These are phyloP conservation scores for Colletotrichum truncatum DNA, from an alignment of 2,329 filamentous ascomycete species.

Conservation along the genomic window DNA sequence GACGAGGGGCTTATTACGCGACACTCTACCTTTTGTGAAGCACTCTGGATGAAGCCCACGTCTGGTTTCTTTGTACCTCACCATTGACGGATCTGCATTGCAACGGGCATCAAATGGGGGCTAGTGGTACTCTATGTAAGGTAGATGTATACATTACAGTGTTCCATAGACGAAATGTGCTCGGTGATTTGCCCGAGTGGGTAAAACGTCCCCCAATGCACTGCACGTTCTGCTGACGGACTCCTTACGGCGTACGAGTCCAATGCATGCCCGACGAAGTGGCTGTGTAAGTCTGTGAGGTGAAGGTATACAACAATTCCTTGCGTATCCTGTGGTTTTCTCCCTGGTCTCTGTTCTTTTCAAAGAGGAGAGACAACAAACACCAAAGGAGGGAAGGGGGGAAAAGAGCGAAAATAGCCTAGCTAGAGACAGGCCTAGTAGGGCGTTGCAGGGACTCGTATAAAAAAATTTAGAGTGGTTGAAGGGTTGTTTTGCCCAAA, in stretches of 20 bases:
- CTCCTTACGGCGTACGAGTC: not conserved
- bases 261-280: not conserved
- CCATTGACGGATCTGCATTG: constrained; percentile 15
- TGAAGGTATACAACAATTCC: not conserved
- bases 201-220: constrained; percentile 21
- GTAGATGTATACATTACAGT: not conserved
- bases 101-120: constrained; percentile 1
- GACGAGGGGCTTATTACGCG: not conserved
- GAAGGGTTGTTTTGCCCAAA: not conserved
- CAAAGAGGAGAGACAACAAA: not conserved
- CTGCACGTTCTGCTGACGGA: constrained; percentile 30
- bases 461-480: not conserved
- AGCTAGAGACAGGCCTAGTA: not conserved
- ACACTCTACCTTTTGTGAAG: not conserved
- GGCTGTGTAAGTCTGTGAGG: constrained; percentile 21
- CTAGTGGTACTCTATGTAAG: not conserved
- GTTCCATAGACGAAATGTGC: not conserved
- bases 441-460: not conserved
- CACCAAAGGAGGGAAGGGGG: not conserved
- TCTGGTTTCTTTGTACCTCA: not conserved
- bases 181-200: constrained; percentile 6
- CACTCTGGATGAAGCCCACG: not conserved
- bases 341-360: not conserved
- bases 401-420: not conserved
- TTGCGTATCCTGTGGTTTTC: not conserved